Percentiles rank a stretch among this genome's conserved stretches.
Conservation (phyloP, 208 protist genomes). For the Leishmania arabica region DNA sequence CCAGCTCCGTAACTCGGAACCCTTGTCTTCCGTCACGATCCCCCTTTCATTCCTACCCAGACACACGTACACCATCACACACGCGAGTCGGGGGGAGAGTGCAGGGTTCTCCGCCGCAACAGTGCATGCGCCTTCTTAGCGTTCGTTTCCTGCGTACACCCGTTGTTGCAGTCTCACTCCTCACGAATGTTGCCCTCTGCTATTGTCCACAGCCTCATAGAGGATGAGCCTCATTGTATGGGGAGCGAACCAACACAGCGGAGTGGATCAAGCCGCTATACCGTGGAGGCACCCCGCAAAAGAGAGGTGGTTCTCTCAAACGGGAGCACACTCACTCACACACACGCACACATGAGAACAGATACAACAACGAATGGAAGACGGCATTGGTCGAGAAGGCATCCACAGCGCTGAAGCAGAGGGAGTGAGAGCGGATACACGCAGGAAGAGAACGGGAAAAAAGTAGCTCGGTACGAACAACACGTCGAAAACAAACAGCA, state of each 20-base stretch:
- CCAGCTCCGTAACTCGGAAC: neutral
- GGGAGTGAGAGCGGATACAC: neutral
- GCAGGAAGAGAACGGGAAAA: neutral
- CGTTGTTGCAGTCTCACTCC: neutral
- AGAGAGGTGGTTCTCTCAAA: neutral
- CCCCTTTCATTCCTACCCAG: neutral
- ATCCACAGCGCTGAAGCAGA: neutral
- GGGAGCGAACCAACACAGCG: neutral
- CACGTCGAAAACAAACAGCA: neutral
- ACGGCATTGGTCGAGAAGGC: neutral
- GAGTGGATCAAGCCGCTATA: neutral
- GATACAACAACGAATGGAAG: neutral
- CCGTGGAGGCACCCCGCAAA: neutral
- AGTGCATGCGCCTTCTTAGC: neutral
- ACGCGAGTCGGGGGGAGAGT: neutral
- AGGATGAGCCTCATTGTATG: neutral
- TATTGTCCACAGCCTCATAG: neutral
- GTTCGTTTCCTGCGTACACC: neutral
- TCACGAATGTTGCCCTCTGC: neutral
- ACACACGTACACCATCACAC: neutral
- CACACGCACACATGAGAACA: neutral
- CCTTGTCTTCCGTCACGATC: neutral
- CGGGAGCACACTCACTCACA: neutral
- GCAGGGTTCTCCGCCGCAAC: neutral
- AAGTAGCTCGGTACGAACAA: too few relatives aligned